Conservation (phyloP, 2,329 filamentous ascomycete species). For the Talaromyces marneffei region DNA sequence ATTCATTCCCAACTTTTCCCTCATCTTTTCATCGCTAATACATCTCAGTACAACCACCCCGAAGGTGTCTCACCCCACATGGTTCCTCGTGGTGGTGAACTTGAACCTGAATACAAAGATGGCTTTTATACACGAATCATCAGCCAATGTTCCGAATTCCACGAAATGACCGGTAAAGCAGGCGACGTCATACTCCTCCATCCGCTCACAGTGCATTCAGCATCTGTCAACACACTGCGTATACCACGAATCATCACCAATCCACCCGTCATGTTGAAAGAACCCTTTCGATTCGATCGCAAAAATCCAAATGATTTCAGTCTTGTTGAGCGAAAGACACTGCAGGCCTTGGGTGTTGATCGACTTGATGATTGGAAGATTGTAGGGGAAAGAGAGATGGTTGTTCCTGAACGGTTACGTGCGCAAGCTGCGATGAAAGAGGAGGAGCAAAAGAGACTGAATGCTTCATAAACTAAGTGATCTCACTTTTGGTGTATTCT, state of each 20-base stretch:
- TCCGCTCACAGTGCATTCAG: slow-evolving; percentile 52
- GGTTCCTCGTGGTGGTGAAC: slow-evolving; percentile 46
- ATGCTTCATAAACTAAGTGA: not conserved
- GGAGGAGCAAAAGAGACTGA: slow-evolving; percentile 39
- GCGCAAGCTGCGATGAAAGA: slow-evolving; percentile 28
- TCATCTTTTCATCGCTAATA: not conserved
- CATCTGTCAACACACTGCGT: slow-evolving; percentile 45
- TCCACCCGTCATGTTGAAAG: slow-evolving; percentile 46
- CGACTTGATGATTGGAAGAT: slow-evolving; percentile 47
- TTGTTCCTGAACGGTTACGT: slow-evolving; percentile 45
- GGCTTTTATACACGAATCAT: slow-evolving; percentile 38
- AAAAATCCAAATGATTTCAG: slow-evolving; percentile 43
- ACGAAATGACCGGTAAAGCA: slow-evolving; percentile 48
- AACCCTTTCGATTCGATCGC: slow-evolving; percentile 49
- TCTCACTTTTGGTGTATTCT: not conserved
- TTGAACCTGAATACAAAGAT: slow-evolving; percentile 24
- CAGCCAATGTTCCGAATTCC: slow-evolving; percentile 39
- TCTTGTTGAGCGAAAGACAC: slow-evolving; percentile 49
- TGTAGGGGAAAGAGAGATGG: slow-evolving; percentile 36
- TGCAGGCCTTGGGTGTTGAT: slow-evolving; percentile 43
- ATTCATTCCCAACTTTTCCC: not conserved
- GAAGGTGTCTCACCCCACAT: slow-evolving; percentile 63
- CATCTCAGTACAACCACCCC: slow-evolving; percentile 49
- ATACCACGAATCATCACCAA: slow-evolving; percentile 51
- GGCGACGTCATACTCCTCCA: slow-evolving; percentile 53